Conservation (phyloP, 306 rosid species). For the Vicia faba region DNA sequence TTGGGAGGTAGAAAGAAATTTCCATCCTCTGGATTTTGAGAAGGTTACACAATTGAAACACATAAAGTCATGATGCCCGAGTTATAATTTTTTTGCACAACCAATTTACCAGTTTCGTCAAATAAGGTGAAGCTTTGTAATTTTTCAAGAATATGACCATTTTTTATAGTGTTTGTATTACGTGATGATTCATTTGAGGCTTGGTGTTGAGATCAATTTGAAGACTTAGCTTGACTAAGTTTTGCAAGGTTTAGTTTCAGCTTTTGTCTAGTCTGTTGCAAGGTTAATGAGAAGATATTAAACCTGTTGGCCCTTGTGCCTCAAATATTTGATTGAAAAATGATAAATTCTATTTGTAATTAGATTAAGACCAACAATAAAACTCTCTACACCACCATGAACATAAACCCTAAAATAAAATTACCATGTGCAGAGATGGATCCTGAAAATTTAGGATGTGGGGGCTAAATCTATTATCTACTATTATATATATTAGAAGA, state of each 20-base stretch:
- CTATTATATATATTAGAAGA: no score
- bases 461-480: no score
- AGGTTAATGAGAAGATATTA: not conserved
- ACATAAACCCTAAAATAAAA: not conserved
- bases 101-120: conserved; percentile 5
- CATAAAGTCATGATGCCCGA: conserved; percentile 44
- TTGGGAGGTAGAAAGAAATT: conserved; percentile 94
- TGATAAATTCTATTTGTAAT: not conserved
- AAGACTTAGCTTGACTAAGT: conserved; percentile 15
- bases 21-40: conserved; percentile 57
- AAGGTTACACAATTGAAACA: conserved; percentile 75
- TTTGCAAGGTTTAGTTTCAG: not conserved
- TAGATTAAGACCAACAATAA: not conserved
- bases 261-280: not conserved
- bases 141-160: conserved; percentile 34
- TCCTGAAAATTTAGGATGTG: no score
- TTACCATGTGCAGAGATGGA: not conserved
- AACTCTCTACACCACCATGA: not conserved
- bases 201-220: conserved; percentile 15
- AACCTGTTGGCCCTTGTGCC: not conserved
- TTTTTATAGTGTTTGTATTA: conserved; percentile 11
- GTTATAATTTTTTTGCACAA: conserved; percentile 22
- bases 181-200: conserved; percentile 17
- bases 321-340: not conserved
- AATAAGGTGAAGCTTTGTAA: conserved; percentile 29